These are phyloP conservation scores for Glomus cerebriforme DNA, from an alignment of 192 early-diverging fungal species.

Conservation along the genomic window DNA sequence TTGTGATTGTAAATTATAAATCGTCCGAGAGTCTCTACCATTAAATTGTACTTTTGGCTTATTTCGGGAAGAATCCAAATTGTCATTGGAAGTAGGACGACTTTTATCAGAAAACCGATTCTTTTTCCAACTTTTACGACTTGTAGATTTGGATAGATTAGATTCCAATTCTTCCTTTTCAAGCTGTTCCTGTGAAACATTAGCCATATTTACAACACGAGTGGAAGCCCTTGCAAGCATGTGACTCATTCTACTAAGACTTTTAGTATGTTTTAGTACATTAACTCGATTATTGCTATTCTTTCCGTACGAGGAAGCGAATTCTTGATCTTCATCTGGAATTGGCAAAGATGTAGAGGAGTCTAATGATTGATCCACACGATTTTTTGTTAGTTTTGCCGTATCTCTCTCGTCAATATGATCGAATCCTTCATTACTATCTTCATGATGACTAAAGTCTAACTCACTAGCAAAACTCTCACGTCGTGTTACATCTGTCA, in stretches of 20 bases:
- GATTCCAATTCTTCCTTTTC: constrained; percentile 4
- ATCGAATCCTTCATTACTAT: constrained; percentile 9
- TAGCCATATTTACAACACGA: constrained; percentile 26
- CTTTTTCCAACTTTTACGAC: neutral
- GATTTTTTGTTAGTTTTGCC: constrained; percentile 17
- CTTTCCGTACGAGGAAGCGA: neutral
- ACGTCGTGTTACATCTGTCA: constrained; percentile 9
- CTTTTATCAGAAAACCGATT: neutral
- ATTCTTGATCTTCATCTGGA: neutral
- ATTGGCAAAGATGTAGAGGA: neutral
- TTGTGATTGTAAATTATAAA: neutral
- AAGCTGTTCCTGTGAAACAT: constrained; percentile 2
- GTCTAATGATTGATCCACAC: neutral
- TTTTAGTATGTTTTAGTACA: neutral
- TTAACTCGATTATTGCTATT: neutral
- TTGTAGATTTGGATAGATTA: neutral
- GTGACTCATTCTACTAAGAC: constrained; percentile 13
- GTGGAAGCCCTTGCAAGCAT: constrained; percentile 27
- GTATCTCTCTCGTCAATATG: constrained; percentile 24
- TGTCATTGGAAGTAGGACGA: neutral
- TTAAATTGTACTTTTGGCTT: neutral
- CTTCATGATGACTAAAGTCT: constrained; percentile 3
- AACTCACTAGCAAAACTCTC: constrained; percentile 12
- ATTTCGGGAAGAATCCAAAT: neutral
- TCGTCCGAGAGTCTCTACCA: neutral